Percentiles rank a stretch among this genome's conserved stretches.
Evolutionary conservation across 2,329 filamentous ascomycete genomes (phyloP).

Genomic region (Nectriaceae sp.): DNA sequence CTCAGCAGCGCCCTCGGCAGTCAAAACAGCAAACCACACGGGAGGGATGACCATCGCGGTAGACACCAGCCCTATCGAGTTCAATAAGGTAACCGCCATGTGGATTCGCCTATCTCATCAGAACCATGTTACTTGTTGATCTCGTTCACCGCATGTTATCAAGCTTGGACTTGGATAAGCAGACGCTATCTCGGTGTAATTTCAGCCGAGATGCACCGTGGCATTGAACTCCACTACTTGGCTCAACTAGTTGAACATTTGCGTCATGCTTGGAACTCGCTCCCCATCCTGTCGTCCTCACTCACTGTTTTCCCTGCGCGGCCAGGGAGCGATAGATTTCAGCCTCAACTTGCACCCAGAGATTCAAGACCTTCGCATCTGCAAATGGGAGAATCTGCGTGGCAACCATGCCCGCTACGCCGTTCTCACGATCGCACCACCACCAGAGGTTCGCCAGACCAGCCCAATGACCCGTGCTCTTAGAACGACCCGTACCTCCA

Average conservation of each 20-base stretch:
- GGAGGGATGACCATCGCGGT: too few relatives aligned
- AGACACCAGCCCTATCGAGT: too few relatives aligned
- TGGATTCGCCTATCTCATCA: too few relatives aligned
- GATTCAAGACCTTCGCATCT: slow-evolving; percentile 40
- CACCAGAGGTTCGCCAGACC: slow-evolving; percentile 63
- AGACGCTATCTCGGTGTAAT: neutral
- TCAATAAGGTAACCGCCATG: too few relatives aligned
- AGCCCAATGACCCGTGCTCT: slow-evolving; percentile 56
- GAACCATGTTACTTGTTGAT: too few relatives aligned
- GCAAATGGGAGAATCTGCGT: slow-evolving; percentile 54
- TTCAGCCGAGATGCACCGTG: neutral
- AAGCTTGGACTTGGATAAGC: too few relatives aligned
- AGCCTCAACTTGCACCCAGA: slow-evolving; percentile 43
- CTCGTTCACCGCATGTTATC: too few relatives aligned
- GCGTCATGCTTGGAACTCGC: too few relatives aligned
- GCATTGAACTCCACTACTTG: too few relatives aligned
- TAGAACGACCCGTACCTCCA: slow-evolving; percentile 53
- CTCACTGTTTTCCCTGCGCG: neutral
- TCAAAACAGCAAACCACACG: too few relatives aligned
- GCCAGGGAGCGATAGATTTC: slow-evolving; percentile 33
- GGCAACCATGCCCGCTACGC: slow-evolving; percentile 54
- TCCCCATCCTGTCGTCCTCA: neutral
- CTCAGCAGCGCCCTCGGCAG: too few relatives aligned
- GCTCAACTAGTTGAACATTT: too few relatives aligned
- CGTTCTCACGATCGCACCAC: slow-evolving; percentile 63